Evolutionary conservation across 2,329 filamentous ascomycete genomes (phyloP).

Genomic region (Aspergillus latus): DNA sequence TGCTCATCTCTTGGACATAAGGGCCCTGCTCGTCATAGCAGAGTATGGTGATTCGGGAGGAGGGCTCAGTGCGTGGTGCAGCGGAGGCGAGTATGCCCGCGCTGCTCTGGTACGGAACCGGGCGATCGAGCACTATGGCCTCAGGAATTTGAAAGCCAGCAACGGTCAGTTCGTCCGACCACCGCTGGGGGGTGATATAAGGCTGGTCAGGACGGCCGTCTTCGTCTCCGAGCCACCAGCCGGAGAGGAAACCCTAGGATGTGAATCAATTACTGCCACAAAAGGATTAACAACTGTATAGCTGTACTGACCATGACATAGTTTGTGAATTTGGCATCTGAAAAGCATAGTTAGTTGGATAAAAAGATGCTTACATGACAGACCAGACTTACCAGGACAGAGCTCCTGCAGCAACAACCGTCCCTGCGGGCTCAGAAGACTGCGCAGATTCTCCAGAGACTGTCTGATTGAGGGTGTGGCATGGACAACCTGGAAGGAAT

Average conservation of each 20-base stretch:
- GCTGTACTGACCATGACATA: background rate
- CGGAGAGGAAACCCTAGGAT: background rate
- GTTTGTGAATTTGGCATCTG: background rate
- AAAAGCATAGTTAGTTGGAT: background rate
- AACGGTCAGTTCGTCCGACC: background rate
- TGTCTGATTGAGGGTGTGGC: slow-evolving; percentile 14
- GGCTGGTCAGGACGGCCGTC: background rate
- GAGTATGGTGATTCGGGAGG: too few relatives aligned
- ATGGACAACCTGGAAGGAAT: slow-evolving; percentile 14
- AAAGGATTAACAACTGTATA: too few relatives aligned
- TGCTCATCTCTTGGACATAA: too few relatives aligned
- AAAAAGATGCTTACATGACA: background rate
- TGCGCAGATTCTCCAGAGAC: slow-evolving; percentile 20
- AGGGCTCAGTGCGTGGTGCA: too few relatives aligned
- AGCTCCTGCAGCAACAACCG: slow-evolving; percentile 49
- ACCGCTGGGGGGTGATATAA: background rate
- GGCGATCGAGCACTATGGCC: background rate
- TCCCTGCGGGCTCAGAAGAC: slow-evolving; percentile 42
- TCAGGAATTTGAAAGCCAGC: background rate
- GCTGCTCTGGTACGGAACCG: background rate
- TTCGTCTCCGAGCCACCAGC: background rate
- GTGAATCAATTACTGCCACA: too few relatives aligned
- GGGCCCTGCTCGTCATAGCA: too few relatives aligned
- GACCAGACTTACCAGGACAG: slow-evolving; percentile 11
- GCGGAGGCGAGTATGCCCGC: background rate